A percentile compares a stretch with the other conserved stretches of the same genome.
phyloP scores from a whole-genome alignment of 768 basidiomycete species.

The Agrocybe praecox region DNA sequence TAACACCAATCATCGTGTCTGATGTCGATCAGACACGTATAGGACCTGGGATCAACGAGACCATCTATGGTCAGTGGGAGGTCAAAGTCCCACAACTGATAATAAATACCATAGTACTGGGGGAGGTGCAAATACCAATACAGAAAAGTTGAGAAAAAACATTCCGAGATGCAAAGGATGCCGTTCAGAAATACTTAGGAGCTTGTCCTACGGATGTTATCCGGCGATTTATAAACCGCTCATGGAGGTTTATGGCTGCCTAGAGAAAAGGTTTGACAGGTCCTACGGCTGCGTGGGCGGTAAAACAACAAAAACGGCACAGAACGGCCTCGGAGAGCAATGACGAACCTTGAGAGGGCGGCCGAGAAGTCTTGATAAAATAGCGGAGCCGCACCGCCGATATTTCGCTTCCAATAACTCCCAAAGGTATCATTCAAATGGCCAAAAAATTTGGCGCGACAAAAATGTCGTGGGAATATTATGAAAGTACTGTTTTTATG shows the following conservation, averaged over 20 bases:
- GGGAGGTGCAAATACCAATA: conserved; percentile 41
- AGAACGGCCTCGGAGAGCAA: conserved; percentile 25
- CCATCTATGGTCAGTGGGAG: too few relatives aligned
- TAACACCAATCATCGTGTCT: too few relatives aligned
- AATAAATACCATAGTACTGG: conserved; percentile 29
- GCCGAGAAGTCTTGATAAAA: too few relatives aligned
- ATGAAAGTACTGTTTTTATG: conserved; percentile 8
- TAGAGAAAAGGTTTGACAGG: conserved; percentile 37
- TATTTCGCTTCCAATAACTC: not conserved
- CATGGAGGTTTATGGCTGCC: conserved; percentile 36
- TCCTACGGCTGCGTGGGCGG: conserved; percentile 40
- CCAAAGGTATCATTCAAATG: conserved; percentile 3
- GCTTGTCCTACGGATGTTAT: conserved; percentile 38
- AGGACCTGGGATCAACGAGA: too few relatives aligned
- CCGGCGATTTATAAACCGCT: conserved; percentile 34
- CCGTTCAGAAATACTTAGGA: conserved; percentile 26
- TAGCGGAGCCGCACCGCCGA: too few relatives aligned
- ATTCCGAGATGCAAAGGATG: conserved; percentile 33
- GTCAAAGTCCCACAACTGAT: too few relatives aligned
- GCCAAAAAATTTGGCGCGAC: conserved; percentile 10
- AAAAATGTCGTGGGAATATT: conserved; percentile 9
- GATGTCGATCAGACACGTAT: too few relatives aligned
- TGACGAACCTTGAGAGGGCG: conserved; percentile 20
- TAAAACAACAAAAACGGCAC: conserved; percentile 36
- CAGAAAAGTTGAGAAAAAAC: conserved; percentile 28